A percentile compares a stretch with the other conserved stretches of the same genome.
Evolutionary conservation across 2,329 filamentous ascomycete species (phyloP).

Genomic region (Diaporthe helianthi): DNA sequence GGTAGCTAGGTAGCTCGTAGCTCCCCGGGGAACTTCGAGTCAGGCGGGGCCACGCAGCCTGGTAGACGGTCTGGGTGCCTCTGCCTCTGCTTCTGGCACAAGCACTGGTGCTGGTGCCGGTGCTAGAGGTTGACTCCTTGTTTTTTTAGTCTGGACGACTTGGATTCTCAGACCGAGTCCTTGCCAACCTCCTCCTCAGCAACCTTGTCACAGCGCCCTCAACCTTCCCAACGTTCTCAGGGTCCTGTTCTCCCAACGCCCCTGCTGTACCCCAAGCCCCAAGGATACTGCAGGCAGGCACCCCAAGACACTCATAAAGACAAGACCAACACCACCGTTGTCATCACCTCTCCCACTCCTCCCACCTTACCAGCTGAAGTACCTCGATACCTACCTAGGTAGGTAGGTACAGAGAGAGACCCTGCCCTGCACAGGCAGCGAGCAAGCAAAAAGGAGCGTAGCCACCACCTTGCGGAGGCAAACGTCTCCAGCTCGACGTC

Average conservation of each 20-base stretch:
- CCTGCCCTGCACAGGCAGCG: not conserved
- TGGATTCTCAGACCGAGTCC: slow-evolving; percentile 14
- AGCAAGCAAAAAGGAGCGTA: no score
- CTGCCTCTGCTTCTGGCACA: slow-evolving; percentile 22
- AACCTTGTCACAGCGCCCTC: not conserved
- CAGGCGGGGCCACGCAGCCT: slow-evolving; percentile 10
- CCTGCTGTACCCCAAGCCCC: not conserved
- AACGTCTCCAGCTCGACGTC: not conserved
- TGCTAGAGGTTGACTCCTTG: slow-evolving; percentile 19
- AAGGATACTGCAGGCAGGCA: slow-evolving; percentile 13
- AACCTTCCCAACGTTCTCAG: slow-evolving; percentile 22
- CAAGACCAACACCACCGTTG: not conserved
- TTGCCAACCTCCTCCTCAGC: not conserved
- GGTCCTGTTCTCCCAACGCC: not conserved
- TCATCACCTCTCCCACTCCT: not conserved
- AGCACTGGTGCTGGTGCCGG: slow-evolving; percentile 15
- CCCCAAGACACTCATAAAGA: not conserved
- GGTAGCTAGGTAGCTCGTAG: no score
- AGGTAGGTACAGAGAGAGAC: not conserved
- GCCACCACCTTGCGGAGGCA: no score
- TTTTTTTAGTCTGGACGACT: slow-evolving; percentile 15
- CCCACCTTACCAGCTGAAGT: no score
- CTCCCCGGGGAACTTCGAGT: not conserved
- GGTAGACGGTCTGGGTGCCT: not conserved
- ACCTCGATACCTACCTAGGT: no score